Conservation (phyloP, 805 yeast species). For the Kazachstania martiniae region DNA sequence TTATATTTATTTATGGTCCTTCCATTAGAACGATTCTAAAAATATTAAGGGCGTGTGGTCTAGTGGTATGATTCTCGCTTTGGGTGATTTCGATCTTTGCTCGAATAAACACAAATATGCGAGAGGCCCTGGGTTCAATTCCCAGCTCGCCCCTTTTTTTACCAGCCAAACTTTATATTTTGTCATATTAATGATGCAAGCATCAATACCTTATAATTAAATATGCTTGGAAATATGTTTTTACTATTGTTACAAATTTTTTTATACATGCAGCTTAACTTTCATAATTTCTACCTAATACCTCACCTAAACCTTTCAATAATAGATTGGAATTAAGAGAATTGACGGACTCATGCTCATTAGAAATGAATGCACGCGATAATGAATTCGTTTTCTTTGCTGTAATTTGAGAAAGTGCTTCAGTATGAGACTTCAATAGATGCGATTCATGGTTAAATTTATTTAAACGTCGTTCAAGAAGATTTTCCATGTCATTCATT, state of each 20-base stretch:
- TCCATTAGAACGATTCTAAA: not conserved
- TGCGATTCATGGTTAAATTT: conserved; percentile 11
- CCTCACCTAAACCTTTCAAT: not conserved
- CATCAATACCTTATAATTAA: no score
- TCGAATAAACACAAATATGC: conserved; percentile 28
- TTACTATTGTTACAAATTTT: no score
- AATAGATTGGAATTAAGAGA: not conserved
- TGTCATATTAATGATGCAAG: no score
- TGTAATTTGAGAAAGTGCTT: conserved; percentile 12
- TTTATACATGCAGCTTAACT: no score
- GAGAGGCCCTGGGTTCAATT: conserved; percentile 54
- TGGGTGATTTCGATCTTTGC: conserved; percentile 19
- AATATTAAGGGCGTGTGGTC: conserved; percentile 29
- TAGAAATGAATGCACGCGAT: conserved; percentile 8
- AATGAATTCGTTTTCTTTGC: conserved; percentile 10
- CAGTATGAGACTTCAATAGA: conserved; percentile 16
- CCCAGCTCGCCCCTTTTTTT: conserved; percentile 33
- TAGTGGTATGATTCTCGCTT: conserved; percentile 33
- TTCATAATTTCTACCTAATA: no score
- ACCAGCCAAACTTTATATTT: no score
- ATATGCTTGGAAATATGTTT: no score
- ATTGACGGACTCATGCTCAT: not conserved
- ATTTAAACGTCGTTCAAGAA: not conserved
- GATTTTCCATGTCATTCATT: not conserved
- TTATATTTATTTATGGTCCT: no score